Evolutionary conservation across 768 basidiomycete species (phyloP), one percentile per base, ranked within the genome.

Genomic region (Agaricus subrufescens): DNA sequence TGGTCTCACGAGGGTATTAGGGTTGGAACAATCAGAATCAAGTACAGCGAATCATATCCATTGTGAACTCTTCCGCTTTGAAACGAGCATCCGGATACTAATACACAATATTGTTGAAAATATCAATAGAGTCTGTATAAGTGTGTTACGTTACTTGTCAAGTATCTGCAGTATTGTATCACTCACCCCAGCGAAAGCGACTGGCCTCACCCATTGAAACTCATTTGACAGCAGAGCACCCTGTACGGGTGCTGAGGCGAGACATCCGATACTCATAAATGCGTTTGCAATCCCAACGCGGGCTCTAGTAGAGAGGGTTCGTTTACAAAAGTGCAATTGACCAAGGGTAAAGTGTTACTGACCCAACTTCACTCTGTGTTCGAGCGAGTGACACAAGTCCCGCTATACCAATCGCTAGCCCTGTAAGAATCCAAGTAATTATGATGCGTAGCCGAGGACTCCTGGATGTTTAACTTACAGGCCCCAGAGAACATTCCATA

Each of bases 401-500:
- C 1, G 69, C 62, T n/a, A 73, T 52, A 10, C 66, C 56, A n/a
- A 75, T 54, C 0, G 73, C 72, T 29, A 75, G 63, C 65, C 70
- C 74, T 75, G 46, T 7, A 15, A 27, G 5, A 26, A 15, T 11
- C 27, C 46, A 19, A 19, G 19, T 19, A 19, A 19, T 19, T 19
- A 19, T 19, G 19, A 19, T 19, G 19, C 19, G 19, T 19, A 19
- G 19, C 19, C 19, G 19, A 19, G 19, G 19, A 19, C 19, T 19
- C 19, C 19, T 19, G 19, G 19, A 19, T 19, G 19, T 19, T 19
- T 19, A 19, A 61, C 73, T 57, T 58, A 77, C 76, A 78, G 43
- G 75, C 75, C n/a, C 78, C 77, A 6, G 79, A 73, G 50, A 75
- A 73, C 45, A 80, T 63, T 6, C 80, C 79, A 55, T 81, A 82